Evolutionary conservation across 129 eudicot genomes (phyloP), one percentile per base, ranked within the genome.

Genomic region (Scalesia atractyloides): DNA sequence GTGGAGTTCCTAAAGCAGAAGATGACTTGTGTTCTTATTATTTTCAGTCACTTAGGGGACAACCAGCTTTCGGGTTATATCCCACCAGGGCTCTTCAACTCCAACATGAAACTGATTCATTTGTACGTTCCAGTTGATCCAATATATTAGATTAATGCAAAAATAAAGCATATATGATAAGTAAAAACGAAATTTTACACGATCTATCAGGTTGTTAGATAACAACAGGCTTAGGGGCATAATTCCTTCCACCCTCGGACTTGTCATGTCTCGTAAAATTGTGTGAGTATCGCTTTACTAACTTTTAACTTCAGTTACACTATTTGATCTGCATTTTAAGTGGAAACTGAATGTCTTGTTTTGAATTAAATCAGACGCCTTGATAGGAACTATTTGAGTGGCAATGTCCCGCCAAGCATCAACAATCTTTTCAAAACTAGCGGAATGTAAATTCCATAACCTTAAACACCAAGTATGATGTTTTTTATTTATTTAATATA

Each of bases 61-160:
- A 89, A 89, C 77, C 83, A 74, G 68, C 85, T 89, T 56, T 84
- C 92, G 3, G 92, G 96, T 46, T 65, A 63, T 57, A 79, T 89
- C 66, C 92, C 92, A 54, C 14, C 80, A 19, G 24, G 48, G 51
- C 80, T 89, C 33, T 89, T 89, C 70, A 69, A 54, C 76, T 73
- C 88, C 5, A 71, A 84, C 19, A 73, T 86, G 96, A 76, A 47
- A 22, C 81, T 89, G 59, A 71, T 79, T 59, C 96, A 89, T 77
- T 65, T 86, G 96, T 89, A 86, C 70, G 96, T 68, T 22, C 52
- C 18, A 9, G 12, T 41, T 4, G 34, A 30, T 30, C 34, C 34
- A 30, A 30, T 30, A 30, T 20, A 68, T 58, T 26, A 47, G 12
- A 68, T 47, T 13, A 41, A 46, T 8, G 4, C 9, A 26, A 66